Base-by-base conservation (phyloP, 352 stramenopile genomes). In the Pseudoperonospora humuli region DNA sequence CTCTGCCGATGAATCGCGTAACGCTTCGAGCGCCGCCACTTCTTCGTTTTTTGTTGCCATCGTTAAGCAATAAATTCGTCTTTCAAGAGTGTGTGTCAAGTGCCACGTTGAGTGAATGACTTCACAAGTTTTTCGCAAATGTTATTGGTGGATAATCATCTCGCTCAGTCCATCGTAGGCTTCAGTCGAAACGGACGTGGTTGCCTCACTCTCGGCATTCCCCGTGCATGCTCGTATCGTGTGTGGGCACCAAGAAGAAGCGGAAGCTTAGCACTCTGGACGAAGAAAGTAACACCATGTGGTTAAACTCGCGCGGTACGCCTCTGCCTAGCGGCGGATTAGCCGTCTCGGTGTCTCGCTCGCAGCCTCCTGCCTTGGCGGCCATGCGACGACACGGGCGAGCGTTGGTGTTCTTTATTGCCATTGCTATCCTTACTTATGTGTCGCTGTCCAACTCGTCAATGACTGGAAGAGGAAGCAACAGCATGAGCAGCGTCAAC, bases 261-360 rank as follows among this genome's bases (percentile, higher is more conserved):
- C 76, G 76, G 50, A 89, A 89, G 72, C 70, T 81, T 35, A 89
- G 76, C 46, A 76, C 67, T 21, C 48, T 82, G 38, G 76, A 71
- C 40, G 46, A 66, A 21, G 47, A 21, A 49, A 52, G 28, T 40
- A 48, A 43, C 28, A 59, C 42, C 53, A 83, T 86, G 74, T 85
- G 72, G 72, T 52, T 55, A 31, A 65, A 82, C 29, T 50, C 71
- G 44, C 46, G 46, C 25, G 42, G 39, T 9, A 61, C 42, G 19
- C 23, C 54, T 1, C 42, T 74, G 3, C 42, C 50, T 32, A 67
- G 41, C 31, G 29, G 34, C 8, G 18, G 43, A 47, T 54, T 55
- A 25, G 42, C 51, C 23, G 41, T 47, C 36, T 50, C 48, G 31
- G 56, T 44, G 25, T 41, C 57, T 8, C 53, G 61, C n/a, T 60